Conservation (phyloP, 2,329 filamentous ascomycete genomes). For the Talaromyces sp. region DNA sequence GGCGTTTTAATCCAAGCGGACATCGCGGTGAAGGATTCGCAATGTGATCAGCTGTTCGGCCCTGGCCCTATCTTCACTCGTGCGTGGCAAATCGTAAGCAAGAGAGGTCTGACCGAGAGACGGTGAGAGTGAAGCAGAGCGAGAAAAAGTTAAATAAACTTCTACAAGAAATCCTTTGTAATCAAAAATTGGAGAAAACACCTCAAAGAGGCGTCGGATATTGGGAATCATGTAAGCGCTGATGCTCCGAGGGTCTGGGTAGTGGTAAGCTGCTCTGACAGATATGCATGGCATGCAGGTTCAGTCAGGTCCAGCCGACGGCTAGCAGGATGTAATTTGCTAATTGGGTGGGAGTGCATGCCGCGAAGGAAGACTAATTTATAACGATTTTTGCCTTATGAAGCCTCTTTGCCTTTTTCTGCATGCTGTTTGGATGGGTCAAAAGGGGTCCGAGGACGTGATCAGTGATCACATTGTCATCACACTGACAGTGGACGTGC, state of each 20-base stretch:
- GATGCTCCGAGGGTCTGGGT: background rate
- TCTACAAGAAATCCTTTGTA: too few relatives aligned
- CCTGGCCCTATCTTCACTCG: background rate
- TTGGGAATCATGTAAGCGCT: background rate
- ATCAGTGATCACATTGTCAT: background rate
- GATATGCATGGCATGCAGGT: background rate
- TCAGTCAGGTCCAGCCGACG: background rate
- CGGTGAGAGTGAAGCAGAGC: background rate
- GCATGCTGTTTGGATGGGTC: background rate
- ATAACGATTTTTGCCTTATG: background rate
- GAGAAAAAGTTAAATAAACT: background rate
- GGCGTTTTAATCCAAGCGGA: background rate
- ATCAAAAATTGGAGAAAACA: background rate
- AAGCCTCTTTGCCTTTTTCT: background rate
- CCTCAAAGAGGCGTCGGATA: background rate
- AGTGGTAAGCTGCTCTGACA: background rate
- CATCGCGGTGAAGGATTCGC: background rate
- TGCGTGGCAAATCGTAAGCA: background rate
- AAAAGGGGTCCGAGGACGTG: background rate
- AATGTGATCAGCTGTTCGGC: background rate
- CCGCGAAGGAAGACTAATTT: background rate
- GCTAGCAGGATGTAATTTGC: background rate
- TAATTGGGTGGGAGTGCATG: background rate
- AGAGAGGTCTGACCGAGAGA: background rate
- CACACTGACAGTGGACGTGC: background rate